These are phyloP conservation scores for Trichoderma simmonsii DNA, from an alignment of 2,329 filamentous ascomycete species.

Conservation along the genomic window DNA sequence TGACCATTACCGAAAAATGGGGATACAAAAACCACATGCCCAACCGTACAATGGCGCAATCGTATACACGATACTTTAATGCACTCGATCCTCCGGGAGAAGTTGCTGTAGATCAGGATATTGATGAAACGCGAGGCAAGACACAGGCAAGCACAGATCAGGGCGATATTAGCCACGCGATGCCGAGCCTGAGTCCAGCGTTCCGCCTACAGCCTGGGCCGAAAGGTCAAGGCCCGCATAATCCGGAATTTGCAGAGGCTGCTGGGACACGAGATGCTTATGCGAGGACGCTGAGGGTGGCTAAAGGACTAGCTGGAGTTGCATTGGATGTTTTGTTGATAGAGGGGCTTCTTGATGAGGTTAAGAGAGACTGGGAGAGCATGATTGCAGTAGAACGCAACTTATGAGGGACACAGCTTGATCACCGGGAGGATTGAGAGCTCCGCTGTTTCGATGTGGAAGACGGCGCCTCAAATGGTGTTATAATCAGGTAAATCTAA, in stretches of 20 bases:
- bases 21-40: conserved; percentile 55
- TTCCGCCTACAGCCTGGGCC: conserved; percentile 48
- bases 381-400: not conserved
- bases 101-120: conserved; percentile 37
- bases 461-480: too few species aligned
- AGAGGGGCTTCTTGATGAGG: conserved; percentile 39
- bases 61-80: conserved; percentile 47
- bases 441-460: not conserved
- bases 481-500: too few species aligned
- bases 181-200: conserved; percentile 52
- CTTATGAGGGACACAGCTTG: not conserved
- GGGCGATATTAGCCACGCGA: conserved; percentile 55
- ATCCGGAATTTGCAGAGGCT: conserved; percentile 48
- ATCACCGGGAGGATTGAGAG: too few species aligned
- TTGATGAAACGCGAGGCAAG: conserved; percentile 40
- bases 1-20: conserved; percentile 39
- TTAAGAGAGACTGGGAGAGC: conserved; percentile 31
- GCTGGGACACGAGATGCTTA: conserved; percentile 49
- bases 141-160: conserved; percentile 58
- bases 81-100: conserved; percentile 31
- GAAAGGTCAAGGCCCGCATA: conserved; percentile 44
- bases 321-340: conserved; percentile 46
- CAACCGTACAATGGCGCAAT: conserved; percentile 46
- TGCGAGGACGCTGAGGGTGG: conserved; percentile 43
- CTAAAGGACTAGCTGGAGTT: conserved; percentile 47